Percentiles rank a stretch among this genome's conserved stretches.
Evolutionary conservation across 2,329 filamentous ascomycete species (phyloP).

Genomic region (Exophiala dermatitidis): DNA sequence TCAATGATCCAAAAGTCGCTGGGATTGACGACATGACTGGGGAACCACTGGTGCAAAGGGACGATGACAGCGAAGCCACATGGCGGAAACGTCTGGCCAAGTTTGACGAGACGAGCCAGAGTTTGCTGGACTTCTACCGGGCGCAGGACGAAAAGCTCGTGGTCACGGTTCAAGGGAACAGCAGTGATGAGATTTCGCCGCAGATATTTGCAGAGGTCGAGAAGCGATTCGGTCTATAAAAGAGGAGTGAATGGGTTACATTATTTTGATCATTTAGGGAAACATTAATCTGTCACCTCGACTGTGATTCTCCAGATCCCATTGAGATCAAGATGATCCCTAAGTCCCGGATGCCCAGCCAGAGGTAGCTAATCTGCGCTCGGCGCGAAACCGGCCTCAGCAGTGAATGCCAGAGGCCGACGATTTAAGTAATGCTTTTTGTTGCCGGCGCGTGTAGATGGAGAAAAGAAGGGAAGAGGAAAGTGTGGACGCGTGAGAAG

Average conservation of each 20-base stretch:
- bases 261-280: neutral
- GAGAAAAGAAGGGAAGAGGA: slow-evolving; percentile 6
- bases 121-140: slow-evolving; percentile 82
- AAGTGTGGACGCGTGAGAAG: neutral
- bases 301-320: slow-evolving; percentile 29
- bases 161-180: slow-evolving; percentile 79
- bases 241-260: neutral
- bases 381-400: slow-evolving; percentile 26
- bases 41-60: slow-evolving; percentile 70
- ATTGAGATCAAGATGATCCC: slow-evolving; percentile 29
- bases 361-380: slow-evolving; percentile 26
- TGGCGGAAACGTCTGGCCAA: slow-evolving; percentile 73
- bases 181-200: slow-evolving; percentile 92
- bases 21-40: slow-evolving; percentile 88
- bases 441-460: slow-evolving; percentile 22
- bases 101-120: slow-evolving; percentile 80
- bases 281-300: slow-evolving; percentile 23
- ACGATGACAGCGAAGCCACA: slow-evolving; percentile 79
- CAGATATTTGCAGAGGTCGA: slow-evolving; percentile 78
- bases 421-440: slow-evolving; percentile 24
- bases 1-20: slow-evolving; percentile 73
- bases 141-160: slow-evolving; percentile 62
- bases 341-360: slow-evolving; percentile 28
- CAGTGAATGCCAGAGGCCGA: slow-evolving; percentile 22
- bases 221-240: slow-evolving; percentile 54